These are phyloP conservation scores for Licmophora abbreviata DNA, from an alignment of 108 stramenopile genomes.

Conservation along the genomic window DNA sequence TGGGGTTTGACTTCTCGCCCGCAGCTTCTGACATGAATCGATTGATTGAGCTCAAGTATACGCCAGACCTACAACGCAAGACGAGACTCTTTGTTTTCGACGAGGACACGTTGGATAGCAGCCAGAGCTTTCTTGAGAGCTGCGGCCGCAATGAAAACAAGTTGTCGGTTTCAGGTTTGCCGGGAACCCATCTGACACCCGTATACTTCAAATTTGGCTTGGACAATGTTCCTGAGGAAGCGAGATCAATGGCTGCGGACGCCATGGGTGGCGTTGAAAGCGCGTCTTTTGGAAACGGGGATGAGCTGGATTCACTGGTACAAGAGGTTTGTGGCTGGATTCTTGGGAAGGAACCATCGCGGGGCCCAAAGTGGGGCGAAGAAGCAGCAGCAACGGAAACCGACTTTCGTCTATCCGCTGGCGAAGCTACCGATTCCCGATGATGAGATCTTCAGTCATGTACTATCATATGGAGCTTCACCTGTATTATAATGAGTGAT, in stretches of 20 bases:
- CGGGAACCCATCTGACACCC: constrained; percentile 68
- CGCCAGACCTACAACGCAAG: constrained; percentile 35
- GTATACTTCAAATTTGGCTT: constrained; percentile 59
- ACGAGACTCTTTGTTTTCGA: constrained; percentile 71
- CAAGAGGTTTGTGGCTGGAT: constrained; percentile 67
- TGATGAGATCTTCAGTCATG: too few species aligned
- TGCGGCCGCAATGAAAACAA: constrained; percentile 14
- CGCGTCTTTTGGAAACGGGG: constrained; percentile 69
- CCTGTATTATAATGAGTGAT: too few species aligned
- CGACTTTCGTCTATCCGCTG: too few species aligned
- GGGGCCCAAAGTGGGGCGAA: constrained; percentile 5
- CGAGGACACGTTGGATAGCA: constrained; percentile 63
- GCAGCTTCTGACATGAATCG: constrained; percentile 47
- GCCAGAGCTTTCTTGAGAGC: constrained; percentile 29
- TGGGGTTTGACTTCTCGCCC: constrained; percentile 73
- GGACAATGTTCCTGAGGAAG: constrained; percentile 52
- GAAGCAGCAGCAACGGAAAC: too few species aligned
- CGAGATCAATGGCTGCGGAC: constrained; percentile 54
- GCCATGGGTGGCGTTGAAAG: constrained; percentile 66
- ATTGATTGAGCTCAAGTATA: constrained; percentile 51
- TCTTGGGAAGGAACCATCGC: constrained; percentile 37
- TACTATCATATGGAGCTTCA: too few species aligned
- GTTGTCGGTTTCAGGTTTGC: constrained; percentile 35
- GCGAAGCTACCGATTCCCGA: too few species aligned
- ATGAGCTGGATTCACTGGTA: constrained; percentile 36